Evolutionary conservation across 805 yeast species (phyloP).

Genomic region (Sporopachydermia quercuum): DNA sequence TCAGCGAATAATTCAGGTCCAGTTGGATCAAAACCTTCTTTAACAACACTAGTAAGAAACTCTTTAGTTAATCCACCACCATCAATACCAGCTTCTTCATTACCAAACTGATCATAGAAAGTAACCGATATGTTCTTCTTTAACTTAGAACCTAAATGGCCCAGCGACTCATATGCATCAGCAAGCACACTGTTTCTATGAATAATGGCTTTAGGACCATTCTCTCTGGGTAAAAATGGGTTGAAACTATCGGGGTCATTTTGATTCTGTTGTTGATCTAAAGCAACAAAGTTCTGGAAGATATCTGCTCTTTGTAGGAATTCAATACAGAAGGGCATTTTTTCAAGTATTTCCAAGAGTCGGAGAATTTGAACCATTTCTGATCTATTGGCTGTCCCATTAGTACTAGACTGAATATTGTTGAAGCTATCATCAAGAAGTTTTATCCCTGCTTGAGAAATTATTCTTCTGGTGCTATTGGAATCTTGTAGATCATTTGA

Average conservation of each 20-base stretch:
- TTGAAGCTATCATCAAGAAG: neutral
- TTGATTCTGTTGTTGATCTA: constrained; percentile 27
- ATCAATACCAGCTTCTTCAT: constrained; percentile 78
- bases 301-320: constrained; percentile 61
- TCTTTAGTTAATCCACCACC: constrained; percentile 97
- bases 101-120: constrained; percentile 59
- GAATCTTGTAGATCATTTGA: no score
- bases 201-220: constrained; percentile 31
- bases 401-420: neutral
- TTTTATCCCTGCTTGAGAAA: neutral
- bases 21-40: constrained; percentile 44
- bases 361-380: constrained; percentile 10
- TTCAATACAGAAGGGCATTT: constrained; percentile 67
- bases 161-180: constrained; percentile 56
- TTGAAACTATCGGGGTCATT: constrained; percentile 11
- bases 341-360: constrained; percentile 34
- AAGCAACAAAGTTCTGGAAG: constrained; percentile 46
- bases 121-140: constrained; percentile 47
- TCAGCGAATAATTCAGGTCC: constrained; percentile 23
- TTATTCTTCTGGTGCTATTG: no score
- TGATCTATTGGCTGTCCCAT: neutral
- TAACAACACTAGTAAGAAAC: constrained; percentile 57
- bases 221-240: constrained; percentile 10
- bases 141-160: constrained; percentile 36
- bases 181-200: constrained; percentile 57